These are phyloP conservation scores for Radiomyces spectabilis DNA, from an alignment of 192 early-diverging fungal genomes.

Conservation along the genomic window DNA sequence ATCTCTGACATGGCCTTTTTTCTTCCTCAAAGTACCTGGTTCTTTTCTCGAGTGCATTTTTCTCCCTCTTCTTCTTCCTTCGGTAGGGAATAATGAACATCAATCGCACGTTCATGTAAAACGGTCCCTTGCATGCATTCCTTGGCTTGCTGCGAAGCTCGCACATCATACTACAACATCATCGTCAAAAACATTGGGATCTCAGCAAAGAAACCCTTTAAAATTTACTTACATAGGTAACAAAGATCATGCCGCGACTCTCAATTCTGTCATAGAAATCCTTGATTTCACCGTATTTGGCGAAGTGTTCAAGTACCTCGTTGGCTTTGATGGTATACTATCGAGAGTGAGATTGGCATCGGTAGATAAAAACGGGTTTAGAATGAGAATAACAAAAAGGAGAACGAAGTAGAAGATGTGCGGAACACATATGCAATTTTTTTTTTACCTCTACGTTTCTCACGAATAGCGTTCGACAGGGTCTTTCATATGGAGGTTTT, in stretches of 20 bases:
- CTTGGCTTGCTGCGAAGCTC: slow-evolving; percentile 43
- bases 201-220: neutral
- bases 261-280: slow-evolving; percentile 46
- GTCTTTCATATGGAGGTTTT: too few relatives aligned
- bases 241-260: slow-evolving; percentile 46
- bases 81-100: slow-evolving; percentile 46
- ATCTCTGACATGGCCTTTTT: neutral
- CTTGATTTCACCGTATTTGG: slow-evolving; percentile 49
- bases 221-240: slow-evolving; percentile 45
- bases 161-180: slow-evolving; percentile 48
- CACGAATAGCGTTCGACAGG: neutral
- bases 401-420: neutral
- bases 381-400: neutral
- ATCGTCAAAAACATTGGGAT: neutral
- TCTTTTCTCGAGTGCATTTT: slow-evolving; percentile 32
- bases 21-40: too few relatives aligned
- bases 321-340: slow-evolving; percentile 31
- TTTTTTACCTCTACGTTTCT: neutral
- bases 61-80: slow-evolving; percentile 30
- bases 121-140: slow-evolving; percentile 24
- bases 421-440: too few relatives aligned
- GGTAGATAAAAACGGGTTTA: neutral
- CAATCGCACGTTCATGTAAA: slow-evolving; percentile 34
- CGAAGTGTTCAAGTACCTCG: slow-evolving; percentile 34
- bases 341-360: too few relatives aligned